Conservation (phyloP, 1,284 basidiomycete genomes). For the Peniophora sp. region DNA sequence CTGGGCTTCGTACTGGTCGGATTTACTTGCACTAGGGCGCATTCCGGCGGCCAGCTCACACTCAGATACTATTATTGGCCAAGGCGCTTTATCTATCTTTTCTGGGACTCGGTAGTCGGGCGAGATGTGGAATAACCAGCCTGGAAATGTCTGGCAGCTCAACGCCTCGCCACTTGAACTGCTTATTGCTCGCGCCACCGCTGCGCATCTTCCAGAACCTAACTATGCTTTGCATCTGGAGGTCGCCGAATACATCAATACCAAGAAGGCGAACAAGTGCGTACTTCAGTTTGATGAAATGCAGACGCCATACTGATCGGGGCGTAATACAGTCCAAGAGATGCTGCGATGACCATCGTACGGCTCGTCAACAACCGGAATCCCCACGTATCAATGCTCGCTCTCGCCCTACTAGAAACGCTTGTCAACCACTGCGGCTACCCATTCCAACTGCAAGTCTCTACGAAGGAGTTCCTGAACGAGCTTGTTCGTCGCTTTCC, state of each 20-base stretch:
- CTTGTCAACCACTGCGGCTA: constrained; percentile 96
- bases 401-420: constrained; percentile 82
- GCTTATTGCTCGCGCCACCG: constrained; percentile 79
- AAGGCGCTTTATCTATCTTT: too few species aligned
- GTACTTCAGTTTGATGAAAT: constrained; percentile 17
- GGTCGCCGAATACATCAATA: constrained; percentile 88
- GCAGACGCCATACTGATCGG: constrained; percentile 3
- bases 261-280: constrained; percentile 95
- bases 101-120: background rate
- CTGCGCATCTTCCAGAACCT: constrained; percentile 79
- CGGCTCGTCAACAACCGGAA: constrained; percentile 84
- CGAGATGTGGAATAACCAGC: constrained; percentile 11
- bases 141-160: constrained; percentile 25
- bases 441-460: constrained; percentile 92
- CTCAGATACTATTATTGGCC: too few species aligned
- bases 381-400: constrained; percentile 82
- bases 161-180: constrained; percentile 53
- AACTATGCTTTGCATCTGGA: constrained; percentile 93
- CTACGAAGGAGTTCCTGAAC: constrained; percentile 99
- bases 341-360: constrained; percentile 80
- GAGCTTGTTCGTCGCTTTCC: constrained; percentile 97
- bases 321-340: constrained; percentile 57
- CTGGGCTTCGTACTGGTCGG: too few species aligned
- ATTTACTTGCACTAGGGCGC: too few species aligned
- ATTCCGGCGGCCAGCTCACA: too few species aligned